Percentiles rank a stretch among this genome's conserved stretches.
These are phyloP conservation scores for Daldinia decipiens DNA, from an alignment of 495 filamentous ascomycete species.

Conservation along the genomic window DNA sequence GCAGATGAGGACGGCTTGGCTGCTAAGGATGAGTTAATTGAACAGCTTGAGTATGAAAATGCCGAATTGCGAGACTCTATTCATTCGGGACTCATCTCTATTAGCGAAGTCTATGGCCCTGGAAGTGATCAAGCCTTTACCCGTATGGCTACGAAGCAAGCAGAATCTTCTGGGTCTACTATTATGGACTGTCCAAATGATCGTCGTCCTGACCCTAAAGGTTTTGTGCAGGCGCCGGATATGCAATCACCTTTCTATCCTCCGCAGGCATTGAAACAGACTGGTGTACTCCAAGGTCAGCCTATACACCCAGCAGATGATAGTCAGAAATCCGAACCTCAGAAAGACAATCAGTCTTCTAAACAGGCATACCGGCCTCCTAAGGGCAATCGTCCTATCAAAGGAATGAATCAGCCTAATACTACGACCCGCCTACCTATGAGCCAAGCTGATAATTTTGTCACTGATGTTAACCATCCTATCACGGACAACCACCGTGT, in stretches of 20 bases:
- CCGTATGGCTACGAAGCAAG: neutral
- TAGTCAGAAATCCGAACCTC: neutral
- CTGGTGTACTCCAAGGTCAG: neutral
- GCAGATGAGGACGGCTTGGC: neutral
- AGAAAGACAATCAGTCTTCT: neutral
- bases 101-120: slow-evolving; percentile 25
- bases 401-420: neutral
- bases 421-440: neutral
- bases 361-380: neutral
- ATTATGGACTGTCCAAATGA: neutral
- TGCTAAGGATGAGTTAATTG: slow-evolving; percentile 5
- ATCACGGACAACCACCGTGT: neutral
- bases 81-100: slow-evolving; percentile 18
- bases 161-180: neutral
- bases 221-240: neutral
- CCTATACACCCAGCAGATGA: neutral
- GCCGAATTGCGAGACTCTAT: slow-evolving; percentile 17
- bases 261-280: neutral
- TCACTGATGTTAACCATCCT: neutral
- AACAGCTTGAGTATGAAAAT: slow-evolving; percentile 9
- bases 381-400: neutral
- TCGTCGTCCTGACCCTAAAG: neutral
- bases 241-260: neutral
- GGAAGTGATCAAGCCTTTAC: slow-evolving; percentile 7
- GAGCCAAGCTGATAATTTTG: neutral